Conservation (phyloP, 495 filamentous ascomycete genomes). For the Trichoderma gamsii region DNA sequence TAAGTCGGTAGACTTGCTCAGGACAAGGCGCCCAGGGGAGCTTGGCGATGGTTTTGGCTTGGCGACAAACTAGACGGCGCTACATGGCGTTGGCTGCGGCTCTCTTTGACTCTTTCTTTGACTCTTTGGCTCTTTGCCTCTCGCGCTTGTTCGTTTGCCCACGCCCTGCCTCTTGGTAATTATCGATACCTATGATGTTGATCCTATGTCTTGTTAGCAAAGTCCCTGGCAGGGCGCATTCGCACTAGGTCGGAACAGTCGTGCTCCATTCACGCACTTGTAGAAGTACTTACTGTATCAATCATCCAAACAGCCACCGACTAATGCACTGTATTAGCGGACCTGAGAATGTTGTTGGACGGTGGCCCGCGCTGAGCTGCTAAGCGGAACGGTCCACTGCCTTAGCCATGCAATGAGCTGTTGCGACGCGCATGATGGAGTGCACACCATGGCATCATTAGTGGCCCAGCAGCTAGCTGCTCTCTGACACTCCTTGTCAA, state of each 20-base stretch:
- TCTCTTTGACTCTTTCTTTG: no score
- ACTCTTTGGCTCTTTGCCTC: not conserved
- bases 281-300: no score
- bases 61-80: not conserved
- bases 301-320: no score
- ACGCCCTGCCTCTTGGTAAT: not conserved
- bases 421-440: slow-evolving; percentile 4
- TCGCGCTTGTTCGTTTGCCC: not conserved
- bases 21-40: not conserved
- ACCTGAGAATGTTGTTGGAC: no score
- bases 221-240: no score
- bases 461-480: not conserved
- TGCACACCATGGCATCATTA: not conserved
- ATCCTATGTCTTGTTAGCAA: no score
- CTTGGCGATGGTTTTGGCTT: not conserved
- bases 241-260: no score
- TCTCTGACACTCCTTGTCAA: not conserved
- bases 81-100: no score
- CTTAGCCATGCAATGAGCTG: not conserved
- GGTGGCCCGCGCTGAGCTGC: not conserved
- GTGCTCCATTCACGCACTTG: no score
- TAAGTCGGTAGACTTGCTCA: not conserved
- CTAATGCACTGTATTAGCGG: no score
- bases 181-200: no score
- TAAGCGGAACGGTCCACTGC: slow-evolving; percentile 4